Evolutionary conservation across 164 flowering plant species (phyloP), one percentile per base, ranked within the genome.

Genomic region (Magnolia officinalis): DNA sequence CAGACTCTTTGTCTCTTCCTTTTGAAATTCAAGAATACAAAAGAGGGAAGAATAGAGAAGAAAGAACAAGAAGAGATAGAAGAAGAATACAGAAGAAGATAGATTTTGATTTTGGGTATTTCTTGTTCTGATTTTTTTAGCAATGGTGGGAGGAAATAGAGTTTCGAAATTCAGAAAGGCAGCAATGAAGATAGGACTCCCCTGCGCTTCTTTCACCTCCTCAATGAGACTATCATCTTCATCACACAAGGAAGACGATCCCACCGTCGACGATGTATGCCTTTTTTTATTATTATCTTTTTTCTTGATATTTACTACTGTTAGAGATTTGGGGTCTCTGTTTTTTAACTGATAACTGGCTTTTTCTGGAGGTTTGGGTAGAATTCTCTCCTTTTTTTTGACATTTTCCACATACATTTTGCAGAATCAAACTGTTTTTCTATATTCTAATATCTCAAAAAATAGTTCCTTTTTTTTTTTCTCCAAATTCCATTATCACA

Each of bases 121-220:
- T 55, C 18, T 14, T 52, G 2, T 55, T 55, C 61, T 55, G 10
- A 19, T 64, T 64, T n/a, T n/a, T 8, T 74, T 29, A 51, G 77
- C 70, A 31, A 74, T 66, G 63, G 71, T 52, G 49, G 70, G 77
- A 64, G 67, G 59, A 24, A 20, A 50, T 55, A 78, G 80, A 58
- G 75, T 76, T 82, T 82, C 78, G 31, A 80, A 69, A 51, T 31
- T 82, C 55, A 71, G 82, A 67, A 80, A 26, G 68, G 81, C 71
- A 50, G 85, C 79, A 2, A 73, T 77, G 67, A 80, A 66, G 69
- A 78, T 83, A 6, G 77, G 76, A 16, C 63, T 83, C 10, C 81
- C 85, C 63, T 83, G 85, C 37, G 76, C 75, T 74, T 78, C 78
- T 55, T 55, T 55, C 61, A 55, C 61, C 45, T 78, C 67, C 74